A percentile compares a stretch with the other conserved stretches of the same genome.
Conservation (phyloP, 768 basidiomycete species). For the Filobasidium floriforme region DNA sequence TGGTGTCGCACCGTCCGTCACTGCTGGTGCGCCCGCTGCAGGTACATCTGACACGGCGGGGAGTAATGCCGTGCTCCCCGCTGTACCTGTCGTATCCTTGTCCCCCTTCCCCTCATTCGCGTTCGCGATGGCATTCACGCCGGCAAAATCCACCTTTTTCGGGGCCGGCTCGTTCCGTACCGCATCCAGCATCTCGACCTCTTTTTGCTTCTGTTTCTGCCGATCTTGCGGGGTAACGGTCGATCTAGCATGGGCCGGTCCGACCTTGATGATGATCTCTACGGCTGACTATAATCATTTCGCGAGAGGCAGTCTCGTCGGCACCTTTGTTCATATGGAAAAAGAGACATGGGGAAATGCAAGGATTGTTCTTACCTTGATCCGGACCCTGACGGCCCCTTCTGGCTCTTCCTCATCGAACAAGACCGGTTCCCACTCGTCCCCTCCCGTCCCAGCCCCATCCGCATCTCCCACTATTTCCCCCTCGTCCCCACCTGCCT, state of each 20-base stretch:
- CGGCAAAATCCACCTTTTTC: neutral
- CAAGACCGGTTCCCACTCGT: neutral
- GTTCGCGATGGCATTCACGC: neutral
- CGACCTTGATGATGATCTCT: constrained; percentile 3
- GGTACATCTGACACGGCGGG: too few relatives aligned
- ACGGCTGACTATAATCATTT: neutral
- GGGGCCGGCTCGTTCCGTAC: neutral
- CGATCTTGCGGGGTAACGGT: too few relatives aligned
- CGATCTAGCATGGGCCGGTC: neutral
- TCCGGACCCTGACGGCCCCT: neutral
- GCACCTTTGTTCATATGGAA: neutral
- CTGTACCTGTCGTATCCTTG: neutral
- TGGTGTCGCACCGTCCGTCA: neutral
- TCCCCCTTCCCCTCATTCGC: neutral
- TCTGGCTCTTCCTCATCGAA: neutral
- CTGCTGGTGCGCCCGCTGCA: neutral
- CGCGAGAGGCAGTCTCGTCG: neutral
- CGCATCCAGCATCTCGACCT: too few relatives aligned
- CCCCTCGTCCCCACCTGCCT: neutral
- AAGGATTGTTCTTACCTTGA: neutral
- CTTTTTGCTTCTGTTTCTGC: too few relatives aligned
- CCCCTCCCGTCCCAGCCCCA: neutral
- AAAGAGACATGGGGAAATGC: neutral
- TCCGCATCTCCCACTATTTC: neutral
- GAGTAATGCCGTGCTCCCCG: neutral